Base-by-base conservation (phyloP, 2,329 filamentous ascomycete species). In the Zymoseptoria ardabiliae region DNA sequence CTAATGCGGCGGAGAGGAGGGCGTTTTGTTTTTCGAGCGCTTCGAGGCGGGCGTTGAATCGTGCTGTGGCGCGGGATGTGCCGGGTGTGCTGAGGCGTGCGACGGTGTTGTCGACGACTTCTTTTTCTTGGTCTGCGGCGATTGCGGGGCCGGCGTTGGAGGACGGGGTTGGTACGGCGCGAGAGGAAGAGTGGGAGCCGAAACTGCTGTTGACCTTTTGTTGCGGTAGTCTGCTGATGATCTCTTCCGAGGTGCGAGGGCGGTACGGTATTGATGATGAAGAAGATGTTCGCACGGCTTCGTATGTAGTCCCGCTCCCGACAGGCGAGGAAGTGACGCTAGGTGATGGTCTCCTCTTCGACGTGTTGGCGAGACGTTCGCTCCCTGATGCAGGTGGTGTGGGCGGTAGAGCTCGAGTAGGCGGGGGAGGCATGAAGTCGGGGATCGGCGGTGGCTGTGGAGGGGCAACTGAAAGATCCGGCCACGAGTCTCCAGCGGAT, bases 1-100 rank as follows among this genome's bases (percentile, higher is more conserved):
- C 72, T 22, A 77, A 63, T 4, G 75, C 75, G 8, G 75, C 75
- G 23, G 72, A 71, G 8, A 77, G 66, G 7, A 77, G 56, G 17
- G 66, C 66, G 57, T 76, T 77, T 56, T 75, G 71, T 45, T 74
- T 71, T 60, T 76, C 74, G 22, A 76, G 60, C 13, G 70, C 72
- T 51, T 74, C 73, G 41, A 76, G 59, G 2, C 73, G 69, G 25
- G 72, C 69, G 35, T 72, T 69, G 17, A 74, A 60, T 7, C 62
- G 62, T 6, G 62, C 58, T 2, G 61, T 53, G 41, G 59, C 56
- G 41, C 61, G 59, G 28, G 56, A 60, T 3, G 65, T 55, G 21
- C 2, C 35, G 10, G 35, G 35, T 17, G 35, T 45, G 35, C 35
- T 45, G 41, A 56, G 48, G 25, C 53, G n/a, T 20, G 55, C 10